phyloP scores from a whole-genome alignment of 306 rosid genomes.

The Begonia loranthoides region DNA sequence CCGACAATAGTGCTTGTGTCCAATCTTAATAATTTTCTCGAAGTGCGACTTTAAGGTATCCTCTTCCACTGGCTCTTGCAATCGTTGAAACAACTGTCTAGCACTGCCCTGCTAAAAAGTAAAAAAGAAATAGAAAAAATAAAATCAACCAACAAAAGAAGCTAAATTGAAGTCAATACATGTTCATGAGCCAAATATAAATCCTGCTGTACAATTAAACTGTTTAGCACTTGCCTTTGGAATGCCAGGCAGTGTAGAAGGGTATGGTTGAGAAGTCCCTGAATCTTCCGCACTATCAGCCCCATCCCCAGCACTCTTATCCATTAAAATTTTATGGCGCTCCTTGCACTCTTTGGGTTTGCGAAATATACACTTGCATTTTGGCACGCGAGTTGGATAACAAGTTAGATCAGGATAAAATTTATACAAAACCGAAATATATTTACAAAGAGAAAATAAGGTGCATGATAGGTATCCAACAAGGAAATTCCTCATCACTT shows the following conservation, averaged over 20 bases:
- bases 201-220: not conserved
- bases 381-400: conserved; percentile 5
- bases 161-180: not conserved
- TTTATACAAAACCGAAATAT: too few relatives aligned
- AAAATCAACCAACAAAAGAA: not conserved
- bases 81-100: conserved; percentile 86
- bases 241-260: conserved; percentile 92
- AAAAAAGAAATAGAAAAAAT: conserved; percentile 12
- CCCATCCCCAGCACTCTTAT: conserved; percentile 80
- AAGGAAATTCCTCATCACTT: too few relatives aligned
- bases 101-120: conserved; percentile 84
- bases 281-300: conserved; percentile 99
- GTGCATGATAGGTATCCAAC: too few relatives aligned
- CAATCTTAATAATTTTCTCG: conserved; percentile 81
- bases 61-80: conserved; percentile 98
- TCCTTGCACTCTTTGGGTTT: conserved; percentile 95
- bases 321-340: conserved; percentile 89
- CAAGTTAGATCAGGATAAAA: too few relatives aligned
- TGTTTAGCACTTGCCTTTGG: conserved; percentile 64
- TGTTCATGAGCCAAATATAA: not conserved
- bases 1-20: conserved; percentile 63
- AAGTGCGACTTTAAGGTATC: conserved; percentile 84
- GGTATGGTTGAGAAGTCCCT: conserved; percentile 96
- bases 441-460: too few relatives aligned
- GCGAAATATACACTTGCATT: conserved; percentile 72